A percentile compares a stretch with the other conserved stretches of the same genome.
These are phyloP conservation scores for Papiliotrema flavescens DNA, from an alignment of 1,284 basidiomycete genomes.

Conservation along the genomic window DNA sequence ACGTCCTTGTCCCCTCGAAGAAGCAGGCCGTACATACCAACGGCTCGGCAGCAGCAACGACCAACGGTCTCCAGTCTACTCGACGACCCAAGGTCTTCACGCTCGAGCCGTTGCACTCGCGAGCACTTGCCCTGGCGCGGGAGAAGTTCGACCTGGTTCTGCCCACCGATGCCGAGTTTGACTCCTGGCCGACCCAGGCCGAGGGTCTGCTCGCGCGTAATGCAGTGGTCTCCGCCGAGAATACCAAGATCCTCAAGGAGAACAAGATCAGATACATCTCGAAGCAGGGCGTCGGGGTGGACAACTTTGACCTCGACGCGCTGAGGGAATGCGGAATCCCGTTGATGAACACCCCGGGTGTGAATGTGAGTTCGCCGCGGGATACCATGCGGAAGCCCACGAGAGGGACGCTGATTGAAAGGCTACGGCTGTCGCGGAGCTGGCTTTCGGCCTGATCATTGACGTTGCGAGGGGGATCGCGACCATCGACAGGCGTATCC, in stretches of 20 bases:
- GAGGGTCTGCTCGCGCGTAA: conserved; percentile 6
- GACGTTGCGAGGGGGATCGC: not conserved
- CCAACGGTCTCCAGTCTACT: too few species aligned
- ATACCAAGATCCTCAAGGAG: not conserved
- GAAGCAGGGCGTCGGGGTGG: conserved; percentile 10
- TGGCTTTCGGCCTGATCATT: not conserved
- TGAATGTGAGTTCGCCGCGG: conserved; percentile 4
- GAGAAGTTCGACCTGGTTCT: conserved; percentile 8
- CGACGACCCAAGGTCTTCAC: conserved; percentile 4
- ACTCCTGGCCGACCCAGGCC: conserved; percentile 2
- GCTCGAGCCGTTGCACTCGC: conserved; percentile 6
- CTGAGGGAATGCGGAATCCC: conserved; percentile 1
- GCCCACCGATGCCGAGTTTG: conserved; percentile 1
- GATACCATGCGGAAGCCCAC: not conserved
- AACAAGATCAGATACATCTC: conserved; percentile 8
- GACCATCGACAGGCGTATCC: not conserved
- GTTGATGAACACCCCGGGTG: conserved; percentile 9
- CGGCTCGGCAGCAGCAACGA: too few species aligned
- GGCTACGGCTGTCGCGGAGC: not conserved
- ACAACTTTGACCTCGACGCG: conserved; percentile 6
- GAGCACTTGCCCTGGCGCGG: conserved; percentile 3
- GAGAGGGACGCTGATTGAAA: not conserved
- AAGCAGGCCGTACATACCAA: too few species aligned
- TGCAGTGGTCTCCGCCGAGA: conserved; percentile 2
- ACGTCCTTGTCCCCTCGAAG: too few species aligned